These are phyloP conservation scores for Tulasnella sp. DNA, from an alignment of 768 basidiomycete genomes.

Conservation along the genomic window DNA sequence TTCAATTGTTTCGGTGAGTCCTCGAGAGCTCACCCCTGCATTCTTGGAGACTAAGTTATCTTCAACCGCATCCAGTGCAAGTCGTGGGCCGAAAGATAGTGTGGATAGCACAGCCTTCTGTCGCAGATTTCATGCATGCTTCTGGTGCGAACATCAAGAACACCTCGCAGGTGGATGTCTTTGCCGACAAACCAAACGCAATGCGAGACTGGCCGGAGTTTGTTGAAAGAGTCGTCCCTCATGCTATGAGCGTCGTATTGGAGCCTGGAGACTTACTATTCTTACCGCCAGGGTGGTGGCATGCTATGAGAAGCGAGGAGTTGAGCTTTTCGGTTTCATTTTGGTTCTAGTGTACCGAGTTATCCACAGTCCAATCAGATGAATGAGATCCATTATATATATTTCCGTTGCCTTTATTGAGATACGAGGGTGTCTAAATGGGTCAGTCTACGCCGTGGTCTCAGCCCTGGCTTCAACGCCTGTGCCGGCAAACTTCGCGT, in stretches of 20 bases:
- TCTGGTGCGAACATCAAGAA: constrained; percentile 31
- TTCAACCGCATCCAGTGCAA: constrained; percentile 50
- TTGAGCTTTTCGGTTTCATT: constrained; percentile 81
- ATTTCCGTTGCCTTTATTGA: not conserved
- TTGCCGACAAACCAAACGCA: constrained; percentile 27
- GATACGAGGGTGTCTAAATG: not conserved
- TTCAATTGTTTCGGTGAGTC: constrained; percentile 77
- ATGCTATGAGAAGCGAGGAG: constrained; percentile 74
- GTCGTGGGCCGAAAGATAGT: constrained; percentile 80
- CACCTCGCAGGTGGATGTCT: constrained; percentile 76
- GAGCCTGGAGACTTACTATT: constrained; percentile 77
- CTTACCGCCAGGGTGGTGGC: constrained; percentile 93
- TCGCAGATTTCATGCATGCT: constrained; percentile 36
- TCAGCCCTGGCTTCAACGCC: not conserved
- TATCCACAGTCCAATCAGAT: not conserved
- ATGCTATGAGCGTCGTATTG: constrained; percentile 54
- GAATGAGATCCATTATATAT: not conserved
- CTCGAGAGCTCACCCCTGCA: not conserved
- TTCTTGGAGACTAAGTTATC: constrained; percentile 1
- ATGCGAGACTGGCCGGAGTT: constrained; percentile 4
- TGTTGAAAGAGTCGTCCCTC: constrained; percentile 28
- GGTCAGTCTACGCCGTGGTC: not conserved
- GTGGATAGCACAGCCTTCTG: constrained; percentile 74
- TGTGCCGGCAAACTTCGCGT: constrained; percentile 31
- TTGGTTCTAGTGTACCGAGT: constrained; percentile 60